Evolutionary conservation across 1,284 basidiomycete species (phyloP).

Genomic region (Vanrija sp.): DNA sequence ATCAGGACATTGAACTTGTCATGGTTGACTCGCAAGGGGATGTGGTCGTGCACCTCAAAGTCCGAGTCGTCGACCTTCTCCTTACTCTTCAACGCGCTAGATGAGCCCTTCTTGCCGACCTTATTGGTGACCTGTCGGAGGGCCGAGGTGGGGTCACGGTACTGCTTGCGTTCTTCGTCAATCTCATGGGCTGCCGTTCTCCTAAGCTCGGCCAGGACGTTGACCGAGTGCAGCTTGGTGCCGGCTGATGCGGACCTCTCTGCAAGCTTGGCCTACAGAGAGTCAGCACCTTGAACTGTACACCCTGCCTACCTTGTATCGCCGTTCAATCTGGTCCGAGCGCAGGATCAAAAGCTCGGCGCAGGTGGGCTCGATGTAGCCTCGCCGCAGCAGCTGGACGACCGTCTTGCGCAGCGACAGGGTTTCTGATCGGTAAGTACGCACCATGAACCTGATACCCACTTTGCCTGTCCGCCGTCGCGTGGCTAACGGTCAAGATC

Average conservation of each 20-base stretch:
- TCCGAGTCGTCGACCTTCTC: conserved; percentile 10
- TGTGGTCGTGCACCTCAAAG: conserved; percentile 16
- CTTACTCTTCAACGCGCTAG: conserved; percentile 6
- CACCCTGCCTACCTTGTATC: conserved; percentile 23
- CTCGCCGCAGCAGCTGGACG: conserved; percentile 21
- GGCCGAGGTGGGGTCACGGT: conserved; percentile 29
- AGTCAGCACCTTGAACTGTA: not conserved
- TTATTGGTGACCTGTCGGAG: conserved; percentile 22
- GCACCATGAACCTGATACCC: not conserved
- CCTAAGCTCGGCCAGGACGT: conserved; percentile 41
- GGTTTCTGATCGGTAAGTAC: not conserved
- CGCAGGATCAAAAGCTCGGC: conserved; percentile 30
- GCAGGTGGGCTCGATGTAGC: conserved; percentile 29
- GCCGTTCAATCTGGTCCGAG: conserved; percentile 30
- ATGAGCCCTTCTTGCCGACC: conserved; percentile 8
- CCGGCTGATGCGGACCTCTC: conserved; percentile 22
- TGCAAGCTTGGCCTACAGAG: conserved; percentile 20
- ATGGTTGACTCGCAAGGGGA: conserved; percentile 61
- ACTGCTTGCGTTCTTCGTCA: conserved; percentile 38
- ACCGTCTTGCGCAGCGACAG: conserved; percentile 3
- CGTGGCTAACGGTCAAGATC: conserved; percentile 22
- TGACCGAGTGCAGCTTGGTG: conserved; percentile 45
- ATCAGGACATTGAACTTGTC: conserved; percentile 84
- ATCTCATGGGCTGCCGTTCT: conserved; percentile 37
- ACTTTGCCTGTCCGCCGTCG: conserved; percentile 2